phyloP scores from a whole-genome alignment of 2,329 filamentous ascomycete species.

The Parasarocladium wereldwijsianum region DNA sequence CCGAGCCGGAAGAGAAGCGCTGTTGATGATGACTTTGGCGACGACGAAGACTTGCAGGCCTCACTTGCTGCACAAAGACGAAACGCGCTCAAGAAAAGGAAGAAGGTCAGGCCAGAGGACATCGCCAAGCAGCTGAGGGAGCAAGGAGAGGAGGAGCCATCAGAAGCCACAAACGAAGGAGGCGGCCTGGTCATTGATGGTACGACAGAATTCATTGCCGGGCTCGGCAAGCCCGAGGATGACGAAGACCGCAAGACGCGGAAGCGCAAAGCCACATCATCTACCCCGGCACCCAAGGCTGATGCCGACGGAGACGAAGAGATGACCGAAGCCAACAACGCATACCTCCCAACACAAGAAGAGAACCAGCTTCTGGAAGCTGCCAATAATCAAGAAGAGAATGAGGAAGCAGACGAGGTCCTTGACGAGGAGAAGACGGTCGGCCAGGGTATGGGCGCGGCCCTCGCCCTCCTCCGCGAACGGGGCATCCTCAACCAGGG shows the following conservation, averaged over 20 bases:
- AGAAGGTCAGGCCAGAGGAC: constrained; percentile 74
- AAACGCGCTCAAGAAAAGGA: constrained; percentile 79
- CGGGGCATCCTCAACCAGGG: constrained; percentile 64
- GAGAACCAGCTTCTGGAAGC: constrained; percentile 7
- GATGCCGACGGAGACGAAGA: constrained; percentile 25
- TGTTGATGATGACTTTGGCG: constrained; percentile 57
- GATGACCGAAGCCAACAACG: constrained; percentile 23
- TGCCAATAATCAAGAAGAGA: background rate
- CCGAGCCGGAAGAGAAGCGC: constrained; percentile 46
- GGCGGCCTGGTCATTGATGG: constrained; percentile 83
- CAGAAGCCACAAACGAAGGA: constrained; percentile 23
- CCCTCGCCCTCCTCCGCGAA: constrained; percentile 69
- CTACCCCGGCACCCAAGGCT: no score
- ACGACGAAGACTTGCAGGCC: constrained; percentile 86
- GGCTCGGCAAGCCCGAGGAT: constrained; percentile 54
- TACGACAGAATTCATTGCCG: constrained; percentile 86
- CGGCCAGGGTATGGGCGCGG: constrained; percentile 64
- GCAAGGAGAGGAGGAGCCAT: constrained; percentile 38
- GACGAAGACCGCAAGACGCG: constrained; percentile 40
- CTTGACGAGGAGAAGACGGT: constrained; percentile 77
- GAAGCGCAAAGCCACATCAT: constrained; percentile 20
- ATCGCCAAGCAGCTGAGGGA: constrained; percentile 66
- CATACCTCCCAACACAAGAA: constrained; percentile 14
- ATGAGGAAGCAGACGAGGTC: constrained; percentile 30
- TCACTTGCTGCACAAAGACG: constrained; percentile 72